These are phyloP conservation scores for Rozella allomycis DNA, from an alignment of 371 early-diverging fungal genomes.

Conservation along the genomic window DNA sequence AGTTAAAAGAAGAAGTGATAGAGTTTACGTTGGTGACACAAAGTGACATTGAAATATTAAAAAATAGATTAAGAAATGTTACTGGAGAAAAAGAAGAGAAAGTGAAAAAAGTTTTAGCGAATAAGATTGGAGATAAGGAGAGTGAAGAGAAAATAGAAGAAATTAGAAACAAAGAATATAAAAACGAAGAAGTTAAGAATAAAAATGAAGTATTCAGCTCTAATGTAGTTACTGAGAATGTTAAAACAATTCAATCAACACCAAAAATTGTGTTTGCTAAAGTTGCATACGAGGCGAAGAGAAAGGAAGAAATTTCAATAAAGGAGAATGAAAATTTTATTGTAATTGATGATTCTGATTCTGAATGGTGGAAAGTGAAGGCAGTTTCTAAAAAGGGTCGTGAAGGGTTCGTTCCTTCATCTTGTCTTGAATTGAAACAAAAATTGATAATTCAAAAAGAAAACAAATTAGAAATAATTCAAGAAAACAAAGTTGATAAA, in stretches of 20 bases:
- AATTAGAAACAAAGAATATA: no score
- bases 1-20: no score
- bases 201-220: no score
- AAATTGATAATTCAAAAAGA: background rate
- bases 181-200: no score
- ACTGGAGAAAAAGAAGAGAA: no score
- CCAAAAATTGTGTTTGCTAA: constrained; percentile 43
- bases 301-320: constrained; percentile 48
- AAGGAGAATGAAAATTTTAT: constrained; percentile 46
- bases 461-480: background rate
- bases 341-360: constrained; percentile 28
- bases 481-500: background rate
- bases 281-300: constrained; percentile 48
- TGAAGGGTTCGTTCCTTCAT: constrained; percentile 25
- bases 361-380: constrained; percentile 51
- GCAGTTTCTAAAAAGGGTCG: constrained; percentile 8
- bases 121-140: no score
- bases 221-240: no score
- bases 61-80: no score
- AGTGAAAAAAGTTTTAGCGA: no score
- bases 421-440: constrained; percentile 16
- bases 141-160: no score
- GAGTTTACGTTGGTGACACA: no score
- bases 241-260: constrained; percentile 4
- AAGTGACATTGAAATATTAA: no score